These are phyloP conservation scores for Apiotrichum mycotoxinovorans DNA, from an alignment of 1,284 basidiomycete genomes.

Conservation along the genomic window DNA sequence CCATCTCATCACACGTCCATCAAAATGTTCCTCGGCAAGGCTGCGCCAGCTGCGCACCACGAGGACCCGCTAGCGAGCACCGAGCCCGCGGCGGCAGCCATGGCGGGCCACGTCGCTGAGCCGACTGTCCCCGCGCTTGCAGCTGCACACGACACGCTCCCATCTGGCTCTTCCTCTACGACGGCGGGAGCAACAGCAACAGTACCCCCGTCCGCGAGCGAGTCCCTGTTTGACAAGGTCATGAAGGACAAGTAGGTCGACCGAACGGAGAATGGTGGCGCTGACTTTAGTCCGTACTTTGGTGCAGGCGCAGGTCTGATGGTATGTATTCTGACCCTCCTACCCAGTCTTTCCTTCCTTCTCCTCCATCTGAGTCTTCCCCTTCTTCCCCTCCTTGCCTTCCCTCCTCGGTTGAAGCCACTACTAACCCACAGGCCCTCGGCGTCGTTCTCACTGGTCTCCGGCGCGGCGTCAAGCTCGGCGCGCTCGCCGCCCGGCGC, in stretches of 20 bases:
- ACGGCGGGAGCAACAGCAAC: background rate
- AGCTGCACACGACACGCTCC: background rate
- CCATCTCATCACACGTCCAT: background rate
- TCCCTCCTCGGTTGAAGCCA: too few species aligned
- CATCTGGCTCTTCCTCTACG: too few species aligned
- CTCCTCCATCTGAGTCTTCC: background rate
- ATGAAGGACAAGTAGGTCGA: constrained; percentile 43
- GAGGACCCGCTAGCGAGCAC: background rate
- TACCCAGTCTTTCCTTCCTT: background rate
- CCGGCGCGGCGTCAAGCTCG: constrained; percentile 66
- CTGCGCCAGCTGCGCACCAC: background rate
- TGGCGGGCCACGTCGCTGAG: constrained; percentile 4
- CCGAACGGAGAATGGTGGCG: too few species aligned
- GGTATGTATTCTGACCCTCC: constrained; percentile 55
- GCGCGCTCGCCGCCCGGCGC: constrained; percentile 72
- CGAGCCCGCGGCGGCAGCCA: constrained; percentile 1
- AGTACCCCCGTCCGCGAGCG: background rate
- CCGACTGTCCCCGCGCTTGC: background rate
- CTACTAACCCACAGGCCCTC: constrained; percentile 60
- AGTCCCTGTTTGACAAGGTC: constrained; percentile 26
- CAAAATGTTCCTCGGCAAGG: background rate
- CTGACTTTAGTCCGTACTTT: constrained; percentile 73
- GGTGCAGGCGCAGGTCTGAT: constrained; percentile 94
- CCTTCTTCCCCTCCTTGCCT: background rate
- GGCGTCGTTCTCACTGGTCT: constrained; percentile 75